Percentiles rank a stretch among this genome's conserved stretches.
phyloP scores from a whole-genome alignment of 106 monocot genomes.

The Chionographis japonica region DNA sequence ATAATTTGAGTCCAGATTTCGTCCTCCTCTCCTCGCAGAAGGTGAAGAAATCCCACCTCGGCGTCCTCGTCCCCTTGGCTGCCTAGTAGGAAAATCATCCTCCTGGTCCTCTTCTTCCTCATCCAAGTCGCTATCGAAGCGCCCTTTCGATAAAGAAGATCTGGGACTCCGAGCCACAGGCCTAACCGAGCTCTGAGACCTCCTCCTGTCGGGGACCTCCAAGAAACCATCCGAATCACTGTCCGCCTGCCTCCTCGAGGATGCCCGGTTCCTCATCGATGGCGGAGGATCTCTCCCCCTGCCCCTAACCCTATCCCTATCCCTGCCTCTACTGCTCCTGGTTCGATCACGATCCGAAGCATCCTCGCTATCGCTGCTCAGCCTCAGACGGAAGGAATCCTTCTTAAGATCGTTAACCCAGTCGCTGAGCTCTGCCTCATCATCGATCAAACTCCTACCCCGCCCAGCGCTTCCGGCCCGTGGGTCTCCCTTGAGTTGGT shows the following conservation, averaged over 20 bases:
- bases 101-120: constrained; percentile 28
- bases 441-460: constrained; percentile 69
- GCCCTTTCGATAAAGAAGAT: constrained; percentile 8
- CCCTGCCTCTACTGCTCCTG: constrained; percentile 1
- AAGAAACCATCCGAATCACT: constrained; percentile 3
- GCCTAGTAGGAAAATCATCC: constrained; percentile 7
- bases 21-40: constrained; percentile 31
- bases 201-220: not conserved
- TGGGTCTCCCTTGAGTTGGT: not conserved
- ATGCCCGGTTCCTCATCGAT: not conserved
- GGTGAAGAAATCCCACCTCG: constrained; percentile 11
- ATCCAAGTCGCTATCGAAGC: constrained; percentile 23
- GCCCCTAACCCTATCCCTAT: constrained; percentile 9
- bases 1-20: constrained; percentile 7
- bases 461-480: constrained; percentile 8
- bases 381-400: constrained; percentile 25
- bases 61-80: constrained; percentile 8
- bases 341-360: not conserved
- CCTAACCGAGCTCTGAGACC: not conserved
- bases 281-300: constrained; percentile 8
- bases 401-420: constrained; percentile 69
- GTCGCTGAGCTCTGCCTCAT: constrained; percentile 89
- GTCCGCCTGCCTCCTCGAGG: constrained; percentile 16
- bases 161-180: not conserved
- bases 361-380: constrained; percentile 28